phyloP scores from a whole-genome alignment of 1,139 yeast genomes.

The Geotrichum restrictum region DNA sequence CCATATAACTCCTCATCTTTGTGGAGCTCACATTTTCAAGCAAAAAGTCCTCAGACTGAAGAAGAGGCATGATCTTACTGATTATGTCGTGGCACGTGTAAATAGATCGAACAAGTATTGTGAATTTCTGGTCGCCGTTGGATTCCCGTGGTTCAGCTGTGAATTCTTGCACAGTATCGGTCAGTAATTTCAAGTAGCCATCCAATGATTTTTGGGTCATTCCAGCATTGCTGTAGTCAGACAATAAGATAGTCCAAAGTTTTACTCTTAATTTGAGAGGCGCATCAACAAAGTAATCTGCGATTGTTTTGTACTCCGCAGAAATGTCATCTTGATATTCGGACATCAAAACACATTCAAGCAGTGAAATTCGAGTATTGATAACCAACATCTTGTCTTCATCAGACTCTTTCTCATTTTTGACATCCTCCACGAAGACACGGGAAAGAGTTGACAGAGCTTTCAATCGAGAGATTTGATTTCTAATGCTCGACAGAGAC shows the following conservation, averaged over 20 bases:
- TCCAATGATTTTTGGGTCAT: slow-evolving; percentile 44
- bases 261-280: slow-evolving; percentile 64
- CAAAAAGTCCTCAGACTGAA: slow-evolving; percentile 26
- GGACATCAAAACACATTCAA: slow-evolving; percentile 52
- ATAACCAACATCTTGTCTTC: slow-evolving; percentile 22
- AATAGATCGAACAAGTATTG: slow-evolving; percentile 41
- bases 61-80: slow-evolving; percentile 32
- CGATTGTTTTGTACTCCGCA: slow-evolving; percentile 49
- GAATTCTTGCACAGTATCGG: slow-evolving; percentile 44
- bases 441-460: slow-evolving; percentile 65
- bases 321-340: slow-evolving; percentile 24
- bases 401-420: not conserved
- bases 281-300: slow-evolving; percentile 56
- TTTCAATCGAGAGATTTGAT: slow-evolving; percentile 62
- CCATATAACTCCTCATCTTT: slow-evolving; percentile 27
- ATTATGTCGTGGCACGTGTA: slow-evolving; percentile 49
- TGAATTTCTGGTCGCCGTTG: slow-evolving; percentile 24
- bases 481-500: slow-evolving; percentile 48
- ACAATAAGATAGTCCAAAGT: slow-evolving; percentile 72
- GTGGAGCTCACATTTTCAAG: slow-evolving; percentile 22
- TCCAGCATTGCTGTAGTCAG: slow-evolving; percentile 49
- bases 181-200: slow-evolving; percentile 55
- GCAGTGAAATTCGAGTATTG: slow-evolving; percentile 39
- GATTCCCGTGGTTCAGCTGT: slow-evolving; percentile 30
- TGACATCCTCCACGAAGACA: slow-evolving; percentile 39